A percentile compares a stretch with the other conserved stretches of the same genome.
Evolutionary conservation across 1,284 basidiomycete genomes (phyloP).

Genomic region (Pyrrhoderma noxium): DNA sequence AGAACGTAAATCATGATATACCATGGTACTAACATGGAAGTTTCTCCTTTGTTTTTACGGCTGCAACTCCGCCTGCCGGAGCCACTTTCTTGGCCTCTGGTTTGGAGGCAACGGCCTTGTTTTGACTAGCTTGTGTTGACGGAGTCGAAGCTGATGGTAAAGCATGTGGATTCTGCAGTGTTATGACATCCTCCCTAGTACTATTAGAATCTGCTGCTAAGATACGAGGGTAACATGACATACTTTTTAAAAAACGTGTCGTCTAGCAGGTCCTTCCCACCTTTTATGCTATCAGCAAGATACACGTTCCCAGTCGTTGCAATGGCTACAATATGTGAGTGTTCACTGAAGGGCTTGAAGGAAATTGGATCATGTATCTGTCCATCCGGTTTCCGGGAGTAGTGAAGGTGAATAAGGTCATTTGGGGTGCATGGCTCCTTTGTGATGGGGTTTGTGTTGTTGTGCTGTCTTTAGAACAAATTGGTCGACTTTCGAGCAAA

Average conservation of each 20-base stretch:
- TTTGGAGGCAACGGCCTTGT: constrained; percentile 31
- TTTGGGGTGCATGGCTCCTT: constrained; percentile 72
- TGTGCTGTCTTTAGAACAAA: constrained; percentile 47
- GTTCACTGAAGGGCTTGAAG: constrained; percentile 88
- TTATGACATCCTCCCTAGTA: constrained; percentile 80
- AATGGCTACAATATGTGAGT: constrained; percentile 87
- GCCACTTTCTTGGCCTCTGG: constrained; percentile 13
- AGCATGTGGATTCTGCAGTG: constrained; percentile 83
- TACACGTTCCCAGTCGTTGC: constrained; percentile 90
- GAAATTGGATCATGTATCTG: constrained; percentile 88
- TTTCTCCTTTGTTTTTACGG: constrained; percentile 45
- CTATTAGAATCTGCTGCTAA: not conserved
- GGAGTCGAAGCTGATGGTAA: constrained; percentile 50
- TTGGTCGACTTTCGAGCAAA: constrained; percentile 8
- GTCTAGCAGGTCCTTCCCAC: constrained; percentile 77
- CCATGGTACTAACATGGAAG: constrained; percentile 54
- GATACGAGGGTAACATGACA: constrained; percentile 17
- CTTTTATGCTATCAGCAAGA: constrained; percentile 84
- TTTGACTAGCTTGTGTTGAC: constrained; percentile 27
- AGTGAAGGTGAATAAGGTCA: constrained; percentile 85
- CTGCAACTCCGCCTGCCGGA: constrained; percentile 27
- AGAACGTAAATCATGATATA: not conserved
- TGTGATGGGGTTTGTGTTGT: constrained; percentile 81
- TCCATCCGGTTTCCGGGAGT: constrained; percentile 71
- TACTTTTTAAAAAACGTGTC: constrained; percentile 85